Conservation (phyloP, 441 rosid genomes). For the Erysimum cheiri region DNA sequence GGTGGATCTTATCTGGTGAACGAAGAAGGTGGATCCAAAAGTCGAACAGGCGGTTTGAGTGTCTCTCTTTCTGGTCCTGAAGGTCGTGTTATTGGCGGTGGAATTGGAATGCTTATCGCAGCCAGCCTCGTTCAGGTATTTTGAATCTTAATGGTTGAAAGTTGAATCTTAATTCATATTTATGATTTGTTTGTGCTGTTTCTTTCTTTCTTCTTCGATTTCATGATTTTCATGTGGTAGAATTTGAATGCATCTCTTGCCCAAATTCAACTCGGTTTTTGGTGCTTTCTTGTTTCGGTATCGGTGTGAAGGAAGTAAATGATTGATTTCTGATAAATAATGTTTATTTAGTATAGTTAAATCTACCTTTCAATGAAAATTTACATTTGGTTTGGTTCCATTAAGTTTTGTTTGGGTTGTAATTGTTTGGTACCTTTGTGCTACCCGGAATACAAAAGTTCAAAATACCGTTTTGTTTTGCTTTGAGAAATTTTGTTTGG, state of each 20-base stretch:
- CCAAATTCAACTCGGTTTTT: neutral
- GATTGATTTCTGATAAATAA: neutral
- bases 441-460: neutral
- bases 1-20: slow-evolving; percentile 92
- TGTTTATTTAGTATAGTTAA: neutral
- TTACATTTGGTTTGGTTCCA: neutral
- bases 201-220: neutral
- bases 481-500: neutral
- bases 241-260: slow-evolving; percentile 5
- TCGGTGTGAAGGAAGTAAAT: neutral
- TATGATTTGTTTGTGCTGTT: neutral
- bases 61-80: slow-evolving; percentile 93
- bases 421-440: neutral
- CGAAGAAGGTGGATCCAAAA: slow-evolving; percentile 82
- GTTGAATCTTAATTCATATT: neutral
- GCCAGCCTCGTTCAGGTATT: slow-evolving; percentile 85
- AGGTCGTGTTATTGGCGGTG: slow-evolving; percentile 94
- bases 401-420: neutral
- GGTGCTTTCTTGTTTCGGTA: neutral
- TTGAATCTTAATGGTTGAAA: slow-evolving; percentile 1
- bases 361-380: too few species aligned
- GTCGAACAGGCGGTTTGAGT: slow-evolving; percentile 90
- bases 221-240: slow-evolving; percentile 15
- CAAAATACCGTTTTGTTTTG: neutral
- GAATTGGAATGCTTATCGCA: slow-evolving; percentile 80